Evolutionary conservation across 1,284 basidiomycete species (phyloP), one percentile per base, ranked within the genome.

Genomic region (Pseudozyma hubeiensis): DNA sequence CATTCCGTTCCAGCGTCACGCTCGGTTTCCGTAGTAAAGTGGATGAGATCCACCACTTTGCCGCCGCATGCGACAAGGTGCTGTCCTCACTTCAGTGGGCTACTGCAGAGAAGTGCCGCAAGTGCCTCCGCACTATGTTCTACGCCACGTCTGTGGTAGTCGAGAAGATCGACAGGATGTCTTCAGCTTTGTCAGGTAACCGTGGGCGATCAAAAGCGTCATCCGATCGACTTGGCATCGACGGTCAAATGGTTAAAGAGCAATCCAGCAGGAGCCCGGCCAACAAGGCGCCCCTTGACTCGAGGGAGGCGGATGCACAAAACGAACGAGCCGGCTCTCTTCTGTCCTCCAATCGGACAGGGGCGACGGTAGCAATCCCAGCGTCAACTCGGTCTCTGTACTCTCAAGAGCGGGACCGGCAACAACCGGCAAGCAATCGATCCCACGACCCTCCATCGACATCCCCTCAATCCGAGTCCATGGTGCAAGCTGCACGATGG

Each of bases 1-100:
- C 63, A 5, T 66, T 71, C 41, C 64, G 64, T 7, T 66, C 64
- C 0, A 67, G 67, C 49, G 49, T 67, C 51, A 64, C 67, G 16
- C 64, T 60, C 4, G 67, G 67, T 35, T 69, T 70, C 46, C 56
- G 63, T 19, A 67, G 59, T 59, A 75, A 75, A 48, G 64, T 75
- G 7, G 72, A 70, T 19, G 72, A 75, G 46, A 71, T 75, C 10
- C 67, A 75, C 29, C 72, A 75, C 57, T 75, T 64, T 54, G 67
- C 67, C 19, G 63, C 63, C 14, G 64, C 67, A 1, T 70, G 72
- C 54, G 72, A 75, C 57, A 70, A 71, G 49, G 60, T 75, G 6
- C 46, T 75, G 24, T 57, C 66, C 10, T 75, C 72, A 7, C 52
- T 75, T 4, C 63, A 75, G n/a, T 75, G 72, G 72, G 61, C 67